Evolutionary conservation across 2,329 filamentous ascomycete species (phyloP).

Genomic region (Fusarium beomiforme): DNA sequence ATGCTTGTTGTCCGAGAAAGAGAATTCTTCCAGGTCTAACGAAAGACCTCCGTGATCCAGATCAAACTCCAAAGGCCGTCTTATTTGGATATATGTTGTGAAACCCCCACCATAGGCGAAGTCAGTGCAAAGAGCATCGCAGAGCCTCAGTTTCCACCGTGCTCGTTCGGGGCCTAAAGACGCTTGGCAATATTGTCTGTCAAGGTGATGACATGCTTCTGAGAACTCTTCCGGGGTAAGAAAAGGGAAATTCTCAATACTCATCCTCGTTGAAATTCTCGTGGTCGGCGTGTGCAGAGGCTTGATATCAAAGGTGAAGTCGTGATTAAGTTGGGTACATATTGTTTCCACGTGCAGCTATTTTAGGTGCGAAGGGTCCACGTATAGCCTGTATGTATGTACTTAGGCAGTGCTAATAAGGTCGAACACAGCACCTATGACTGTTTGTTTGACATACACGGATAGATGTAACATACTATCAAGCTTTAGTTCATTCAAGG

Average conservation of each 20-base stretch:
- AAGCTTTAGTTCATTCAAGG: neutral
- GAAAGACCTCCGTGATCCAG: conserved; percentile 58
- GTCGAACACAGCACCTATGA: neutral
- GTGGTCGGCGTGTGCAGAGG: neutral
- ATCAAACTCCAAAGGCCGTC: conserved; percentile 59
- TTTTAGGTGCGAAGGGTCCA: conserved; percentile 16
- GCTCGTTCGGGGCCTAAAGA: conserved; percentile 64
- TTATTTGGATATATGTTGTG: conserved; percentile 66
- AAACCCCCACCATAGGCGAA: conserved; percentile 56
- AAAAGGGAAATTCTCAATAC: conserved; percentile 67
- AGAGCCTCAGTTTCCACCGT: conserved; percentile 64
- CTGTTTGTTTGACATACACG: neutral
- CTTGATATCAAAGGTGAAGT: neutral
- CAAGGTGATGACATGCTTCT: conserved; percentile 70
- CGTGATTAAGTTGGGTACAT: conserved; percentile 20
- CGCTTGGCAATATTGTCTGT: conserved; percentile 67
- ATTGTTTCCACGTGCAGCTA: conserved; percentile 9
- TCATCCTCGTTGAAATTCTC: conserved; percentile 42
- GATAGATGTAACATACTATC: neutral
- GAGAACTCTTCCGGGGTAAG: conserved; percentile 71
- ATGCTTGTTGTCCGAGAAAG: conserved; percentile 48
- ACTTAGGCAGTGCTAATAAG: too few relatives aligned
- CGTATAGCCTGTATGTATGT: too few relatives aligned
- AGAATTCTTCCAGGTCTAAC: conserved; percentile 57
- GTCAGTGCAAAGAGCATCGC: conserved; percentile 60